Conservation (phyloP, 2,329 filamentous ascomycete species). For the Monosporascus sp. region DNA sequence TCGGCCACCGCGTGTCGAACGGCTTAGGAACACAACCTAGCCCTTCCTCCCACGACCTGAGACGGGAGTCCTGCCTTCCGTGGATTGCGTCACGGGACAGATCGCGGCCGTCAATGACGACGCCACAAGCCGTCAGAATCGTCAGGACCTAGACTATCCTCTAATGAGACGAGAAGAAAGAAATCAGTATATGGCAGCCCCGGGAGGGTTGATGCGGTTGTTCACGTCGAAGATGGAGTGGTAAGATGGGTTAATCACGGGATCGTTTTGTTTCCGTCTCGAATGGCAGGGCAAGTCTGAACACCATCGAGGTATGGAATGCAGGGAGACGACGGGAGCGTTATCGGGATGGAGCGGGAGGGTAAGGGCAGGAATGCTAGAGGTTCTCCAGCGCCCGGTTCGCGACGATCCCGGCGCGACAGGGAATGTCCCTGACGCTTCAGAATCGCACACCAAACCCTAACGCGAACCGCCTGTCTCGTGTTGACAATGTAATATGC, state of each 20-base stretch:
- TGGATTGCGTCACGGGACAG: not conserved
- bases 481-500: slow-evolving; percentile 2
- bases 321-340: not conserved
- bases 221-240: too few species aligned
- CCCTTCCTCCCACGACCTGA: not conserved
- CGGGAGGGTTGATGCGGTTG: too few species aligned
- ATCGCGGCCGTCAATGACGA: not conserved
- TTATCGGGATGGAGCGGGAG: slow-evolving; percentile 4
- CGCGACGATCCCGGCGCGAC: not conserved
- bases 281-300: not conserved
- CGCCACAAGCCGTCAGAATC: not conserved
- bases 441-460: slow-evolving; percentile 14
- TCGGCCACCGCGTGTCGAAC: not conserved
- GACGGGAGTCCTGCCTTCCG: not conserved
- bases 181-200: not conserved
- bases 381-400: slow-evolving; percentile 11
- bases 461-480: not conserved
- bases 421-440: slow-evolving; percentile 17
- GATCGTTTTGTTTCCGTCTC: not conserved
- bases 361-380: slow-evolving; percentile 23
- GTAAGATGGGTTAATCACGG: too few species aligned
- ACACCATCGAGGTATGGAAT: not conserved
- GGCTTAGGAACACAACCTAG: not conserved
- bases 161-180: not conserved
- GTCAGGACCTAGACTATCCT: not conserved